phyloP scores from a whole-genome alignment of 306 rosid species.

The Amphicarpaea edgeworthii region DNA sequence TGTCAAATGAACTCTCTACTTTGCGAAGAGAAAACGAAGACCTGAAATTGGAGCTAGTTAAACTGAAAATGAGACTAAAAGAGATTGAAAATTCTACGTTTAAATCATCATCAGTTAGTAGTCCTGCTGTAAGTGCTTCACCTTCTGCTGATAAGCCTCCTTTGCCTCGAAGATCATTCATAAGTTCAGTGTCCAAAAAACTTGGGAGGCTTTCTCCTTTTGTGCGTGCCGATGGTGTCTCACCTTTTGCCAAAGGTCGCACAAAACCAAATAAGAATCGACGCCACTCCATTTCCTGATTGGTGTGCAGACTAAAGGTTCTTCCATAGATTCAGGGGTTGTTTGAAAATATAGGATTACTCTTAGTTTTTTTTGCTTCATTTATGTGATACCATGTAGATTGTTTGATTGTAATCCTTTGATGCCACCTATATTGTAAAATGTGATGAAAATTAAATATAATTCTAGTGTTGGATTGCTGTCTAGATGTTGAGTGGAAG shows the following conservation, averaged over 20 bases:
- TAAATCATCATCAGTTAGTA: conserved; percentile 56
- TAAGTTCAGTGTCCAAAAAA: conserved; percentile 72
- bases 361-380: conserved; percentile 32
- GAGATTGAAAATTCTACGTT: conserved; percentile 62
- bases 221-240: conserved; percentile 65
- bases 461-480: conserved; percentile 42
- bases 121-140: conserved; percentile 55
- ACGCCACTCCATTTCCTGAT: conserved; percentile 90
- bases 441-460: conserved; percentile 45
- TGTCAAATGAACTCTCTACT: conserved; percentile 67
- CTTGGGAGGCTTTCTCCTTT: conserved; percentile 81
- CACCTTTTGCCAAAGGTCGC: conserved; percentile 57
- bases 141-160: conserved; percentile 76
- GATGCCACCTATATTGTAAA: conserved; percentile 46
- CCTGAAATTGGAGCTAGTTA: conserved; percentile 77
- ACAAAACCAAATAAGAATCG: conserved; percentile 71
- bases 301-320: conserved; percentile 28
- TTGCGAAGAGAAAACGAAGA: conserved; percentile 76
- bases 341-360: conserved; percentile 43
- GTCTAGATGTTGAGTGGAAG: conserved; percentile 9
- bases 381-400: conserved; percentile 51
- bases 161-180: conserved; percentile 76
- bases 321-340: conserved; percentile 41
- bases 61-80: conserved; percentile 76
- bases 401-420: conserved; percentile 44